Percentiles rank a stretch among this genome's conserved stretches.
Conservation (phyloP, 2,329 filamentous ascomycete genomes). For the Bipolaris bicolor region DNA sequence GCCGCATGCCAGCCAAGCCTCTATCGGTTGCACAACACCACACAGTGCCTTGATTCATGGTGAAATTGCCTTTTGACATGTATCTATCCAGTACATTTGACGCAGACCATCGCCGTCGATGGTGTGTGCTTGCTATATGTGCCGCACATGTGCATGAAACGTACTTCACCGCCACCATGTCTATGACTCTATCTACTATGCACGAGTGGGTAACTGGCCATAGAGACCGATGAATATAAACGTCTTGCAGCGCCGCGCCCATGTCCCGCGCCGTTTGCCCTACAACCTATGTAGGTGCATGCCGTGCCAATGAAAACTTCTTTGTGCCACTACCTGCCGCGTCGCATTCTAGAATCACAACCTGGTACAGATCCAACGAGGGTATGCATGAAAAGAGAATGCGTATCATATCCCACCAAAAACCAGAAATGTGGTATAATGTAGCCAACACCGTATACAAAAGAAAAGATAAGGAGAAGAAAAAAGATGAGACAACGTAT, state of each 20-base stretch:
- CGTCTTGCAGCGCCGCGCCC: not conserved
- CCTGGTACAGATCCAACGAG: not conserved
- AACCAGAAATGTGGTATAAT: not conserved
- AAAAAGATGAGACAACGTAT: not conserved
- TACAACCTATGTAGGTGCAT: no score
- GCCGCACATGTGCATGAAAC: not conserved
- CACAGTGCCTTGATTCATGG: not conserved
- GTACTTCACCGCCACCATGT: not conserved
- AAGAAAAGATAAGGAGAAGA: not conserved
- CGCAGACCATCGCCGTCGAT: not conserved
- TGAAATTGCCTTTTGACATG: not conserved
- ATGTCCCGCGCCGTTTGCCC: no score
- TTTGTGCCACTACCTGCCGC: not conserved
- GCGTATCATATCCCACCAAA: not conserved
- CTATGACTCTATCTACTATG: not conserved
- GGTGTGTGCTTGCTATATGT: not conserved
- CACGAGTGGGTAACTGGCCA: not conserved
- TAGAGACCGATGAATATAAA: not conserved
- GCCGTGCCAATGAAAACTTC: not conserved
- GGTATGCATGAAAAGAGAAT: not conserved
- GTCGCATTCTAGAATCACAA: not conserved
- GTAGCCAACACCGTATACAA: not conserved
- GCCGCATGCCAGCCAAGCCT: not conserved
- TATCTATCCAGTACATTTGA: not conserved
- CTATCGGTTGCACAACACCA: not conserved